Base-by-base conservation (phyloP, 2,329 filamentous ascomycete species). In the Pestalotiopsis sp. region DNA sequence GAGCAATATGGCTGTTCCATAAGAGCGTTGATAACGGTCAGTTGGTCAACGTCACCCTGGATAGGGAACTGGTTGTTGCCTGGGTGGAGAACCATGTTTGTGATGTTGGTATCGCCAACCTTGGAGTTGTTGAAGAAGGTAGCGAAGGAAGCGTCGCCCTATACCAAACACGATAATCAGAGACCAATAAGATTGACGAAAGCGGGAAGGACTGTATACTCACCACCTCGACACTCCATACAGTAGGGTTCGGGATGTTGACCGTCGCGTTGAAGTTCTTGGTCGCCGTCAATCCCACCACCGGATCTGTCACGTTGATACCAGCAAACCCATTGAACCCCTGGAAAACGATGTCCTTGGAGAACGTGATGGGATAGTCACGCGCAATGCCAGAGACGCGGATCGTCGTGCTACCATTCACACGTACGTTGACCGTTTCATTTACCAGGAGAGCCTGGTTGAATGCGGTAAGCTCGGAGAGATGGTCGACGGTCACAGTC, bases 211-310 rank as follows among this genome's bases (percentile, higher is more conserved):
- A 9, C 22, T 48, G 4, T 22, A 5, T 40, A 81, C 85, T 79
- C 80, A 89, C 87, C 73, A 92, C 85, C 40, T 90, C 85, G 65
- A 92, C 82, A n/a, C 84, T 88, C 74, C 91, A 83, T 64, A 87
- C 78, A 1, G 89, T 91, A 6, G 83, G 84, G 77, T 92, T 93
- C 71, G 88, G 89, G 64, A 92, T 89, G 67, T 81, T 81, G 67
- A 85, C 84, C 14, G 81, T 85, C 71, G 85, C 89, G 64, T 84
- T 79, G 79, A 92, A 90, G 80, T 92, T 92, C 75, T 85, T 84
- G 80, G 10, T 75, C 70, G 66, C 82, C 74, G 14, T 72, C 22
- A 83, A 72, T 40, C 81, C 77, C 70, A 91, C 83, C 56, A 79
- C 78, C 70, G 86, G 82, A 55, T 87, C 79, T 65, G 78, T 81